phyloP scores from a whole-genome alignment of 2,329 filamentous ascomycete species.

The Pseudomassariella vexata region DNA sequence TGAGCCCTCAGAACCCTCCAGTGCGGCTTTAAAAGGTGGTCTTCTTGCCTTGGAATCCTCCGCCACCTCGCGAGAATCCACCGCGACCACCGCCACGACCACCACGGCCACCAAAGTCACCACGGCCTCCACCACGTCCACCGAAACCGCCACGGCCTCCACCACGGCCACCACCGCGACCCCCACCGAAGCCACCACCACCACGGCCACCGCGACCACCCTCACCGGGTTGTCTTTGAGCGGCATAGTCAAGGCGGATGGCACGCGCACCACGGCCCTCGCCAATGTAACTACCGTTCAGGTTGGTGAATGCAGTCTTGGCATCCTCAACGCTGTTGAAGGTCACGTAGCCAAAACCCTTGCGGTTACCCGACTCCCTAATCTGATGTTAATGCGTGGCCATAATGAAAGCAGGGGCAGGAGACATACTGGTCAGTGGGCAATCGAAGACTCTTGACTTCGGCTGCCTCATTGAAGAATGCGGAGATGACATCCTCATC shows the following conservation, averaged over 20 bases:
- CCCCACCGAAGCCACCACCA: slow-evolving; percentile 45
- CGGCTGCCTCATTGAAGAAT: slow-evolving; percentile 66
- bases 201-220: slow-evolving; percentile 45
- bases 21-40: slow-evolving; percentile 50
- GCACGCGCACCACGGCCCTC: slow-evolving; percentile 64
- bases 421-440: slow-evolving; percentile 70
- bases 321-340: slow-evolving; percentile 81
- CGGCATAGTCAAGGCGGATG: slow-evolving; percentile 78
- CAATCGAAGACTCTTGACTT: slow-evolving; percentile 74
- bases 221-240: slow-evolving; percentile 57
- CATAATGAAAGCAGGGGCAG: neutral
- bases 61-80: slow-evolving; percentile 36
- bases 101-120: slow-evolving; percentile 46
- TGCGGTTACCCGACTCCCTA: slow-evolving; percentile 73
- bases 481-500: slow-evolving; percentile 69
- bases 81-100: slow-evolving; percentile 39
- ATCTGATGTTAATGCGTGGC: slow-evolving; percentile 20
- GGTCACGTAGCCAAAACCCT: slow-evolving; percentile 90
- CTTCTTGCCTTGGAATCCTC: slow-evolving; percentile 72
- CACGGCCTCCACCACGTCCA: slow-evolving; percentile 43
- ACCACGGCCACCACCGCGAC: slow-evolving; percentile 40
- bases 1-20: slow-evolving; percentile 37
- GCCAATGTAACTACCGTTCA: slow-evolving; percentile 61
- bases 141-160: slow-evolving; percentile 38
- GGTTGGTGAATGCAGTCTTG: slow-evolving; percentile 62